Percentiles rank a stretch among this genome's conserved stretches.
Conservation (phyloP, 1,284 basidiomycete species). For the Pholiota adiposa region DNA sequence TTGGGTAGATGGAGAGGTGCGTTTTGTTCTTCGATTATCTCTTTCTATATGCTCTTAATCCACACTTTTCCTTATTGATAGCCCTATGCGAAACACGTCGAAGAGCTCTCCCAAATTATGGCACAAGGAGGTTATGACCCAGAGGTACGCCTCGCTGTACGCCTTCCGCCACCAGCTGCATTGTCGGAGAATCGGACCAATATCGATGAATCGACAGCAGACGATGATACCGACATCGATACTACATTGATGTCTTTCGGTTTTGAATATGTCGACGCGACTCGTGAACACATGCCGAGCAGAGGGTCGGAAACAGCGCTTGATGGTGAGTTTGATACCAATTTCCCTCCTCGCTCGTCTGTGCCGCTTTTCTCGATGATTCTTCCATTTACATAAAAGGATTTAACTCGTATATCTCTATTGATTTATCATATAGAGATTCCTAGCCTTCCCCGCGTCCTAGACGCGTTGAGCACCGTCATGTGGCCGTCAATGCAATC, state of each 20-base stretch:
- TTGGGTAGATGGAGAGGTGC: conserved; percentile 68
- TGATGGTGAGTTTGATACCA: conserved; percentile 25
- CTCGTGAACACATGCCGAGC: conserved; percentile 11
- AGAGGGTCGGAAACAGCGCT: conserved; percentile 25
- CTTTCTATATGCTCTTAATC: conserved; percentile 14
- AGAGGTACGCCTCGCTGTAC: conserved; percentile 74
- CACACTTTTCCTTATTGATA: conserved; percentile 16
- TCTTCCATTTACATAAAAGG: background rate
- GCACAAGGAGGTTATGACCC: conserved; percentile 47
- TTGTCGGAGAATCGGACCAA: background rate
- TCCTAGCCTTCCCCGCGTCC: conserved; percentile 65
- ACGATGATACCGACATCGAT: conserved; percentile 48
- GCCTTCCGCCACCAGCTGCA: conserved; percentile 34
- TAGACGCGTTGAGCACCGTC: conserved; percentile 80
- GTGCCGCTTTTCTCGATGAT: background rate
- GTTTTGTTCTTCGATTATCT: conserved; percentile 23
- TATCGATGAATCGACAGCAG: conserved; percentile 41
- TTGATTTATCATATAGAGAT: conserved; percentile 43
- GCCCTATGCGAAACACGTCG: conserved; percentile 53
- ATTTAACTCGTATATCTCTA: conserved; percentile 1
- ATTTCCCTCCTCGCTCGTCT: background rate
- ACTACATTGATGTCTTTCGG: conserved; percentile 66
- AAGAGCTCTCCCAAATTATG: conserved; percentile 51
- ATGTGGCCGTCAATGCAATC: conserved; percentile 79
- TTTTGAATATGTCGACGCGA: conserved; percentile 68